Evolutionary conservation across 192 early-diverging fungal species (phyloP), one percentile per base, ranked within the genome.

Genomic region (Phycomyces blakesleeanus): DNA sequence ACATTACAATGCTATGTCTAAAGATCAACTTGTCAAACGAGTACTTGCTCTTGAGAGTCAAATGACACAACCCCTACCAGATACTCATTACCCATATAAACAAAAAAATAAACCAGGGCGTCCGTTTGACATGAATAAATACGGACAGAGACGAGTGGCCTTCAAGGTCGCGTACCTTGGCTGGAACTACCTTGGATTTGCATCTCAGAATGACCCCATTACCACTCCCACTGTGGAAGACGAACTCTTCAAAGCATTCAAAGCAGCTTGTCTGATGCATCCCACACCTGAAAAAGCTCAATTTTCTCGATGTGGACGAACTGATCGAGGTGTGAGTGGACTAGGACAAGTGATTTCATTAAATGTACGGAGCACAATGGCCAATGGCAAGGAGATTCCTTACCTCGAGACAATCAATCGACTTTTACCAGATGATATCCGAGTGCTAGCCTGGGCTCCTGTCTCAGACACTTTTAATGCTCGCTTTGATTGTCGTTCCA

Each of bases 141-240:
- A 95, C 59, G 73, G 89, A 26, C 77, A 87, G 57, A 85, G 92
- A 34, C 85, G 83, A 47, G 83, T 98, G 16, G 94, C 93, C 5
- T 80, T 98, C 59, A 88, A 89, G 67, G 79, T 98, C 42, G 89
- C 93, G 21, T 98, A 98, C 73, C 81, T 96, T 69, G 95, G 95
- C 3, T 93, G 89, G 89, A 77, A 85, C 25, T 98, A 95, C 79
- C 78, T 85, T 67, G 94, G 94, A 37, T 85, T 95, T 61, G 92
- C 91, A 2, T 76, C 86, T 0, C 92, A 94, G 61, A 85, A 67
- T 10, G 57, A 83, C 18, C 78, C 85, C 37, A 64, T 69, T 8
- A 40, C 71, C 34, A 73, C 81, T 26, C 88, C 84, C 21, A 91
- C 92, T 4, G 80, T 98, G 7, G 96, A 98, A 74, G 87, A 83